Conservation (phyloP, 768 basidiomycete genomes). For the Mycena albidolilacea region DNA sequence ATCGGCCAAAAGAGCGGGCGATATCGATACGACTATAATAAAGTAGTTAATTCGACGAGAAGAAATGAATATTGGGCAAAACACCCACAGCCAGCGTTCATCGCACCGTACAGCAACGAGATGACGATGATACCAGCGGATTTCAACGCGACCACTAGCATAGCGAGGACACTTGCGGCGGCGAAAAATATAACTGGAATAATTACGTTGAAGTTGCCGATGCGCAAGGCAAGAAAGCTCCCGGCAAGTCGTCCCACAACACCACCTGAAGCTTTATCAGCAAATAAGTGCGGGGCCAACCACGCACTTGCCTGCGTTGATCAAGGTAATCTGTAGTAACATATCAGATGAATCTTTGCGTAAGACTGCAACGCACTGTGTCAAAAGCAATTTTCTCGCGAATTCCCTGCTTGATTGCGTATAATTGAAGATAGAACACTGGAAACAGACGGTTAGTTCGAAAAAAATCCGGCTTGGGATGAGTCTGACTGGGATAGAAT, state of each 20-base stretch:
- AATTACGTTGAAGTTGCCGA: slow-evolving; percentile 32
- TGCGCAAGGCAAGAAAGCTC: slow-evolving; percentile 18
- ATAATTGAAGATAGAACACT: slow-evolving; percentile 36
- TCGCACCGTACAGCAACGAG: slow-evolving; percentile 26
- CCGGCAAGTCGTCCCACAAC: slow-evolving; percentile 21
- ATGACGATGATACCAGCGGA: slow-evolving; percentile 17
- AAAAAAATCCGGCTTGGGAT: background rate
- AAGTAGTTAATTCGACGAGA: background rate
- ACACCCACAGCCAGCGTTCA: slow-evolving; percentile 32
- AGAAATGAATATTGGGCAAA: background rate
- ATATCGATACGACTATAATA: slow-evolving; percentile 30
- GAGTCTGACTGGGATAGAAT: slow-evolving; percentile 26
- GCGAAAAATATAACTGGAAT: slow-evolving; percentile 23
- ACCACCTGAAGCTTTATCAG: background rate
- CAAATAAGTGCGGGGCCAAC: background rate
- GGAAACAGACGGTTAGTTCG: background rate
- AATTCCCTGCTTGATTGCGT: slow-evolving; percentile 26
- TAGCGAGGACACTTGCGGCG: slow-evolving; percentile 18
- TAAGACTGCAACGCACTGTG: slow-evolving; percentile 13
- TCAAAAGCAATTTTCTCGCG: slow-evolving; percentile 27
- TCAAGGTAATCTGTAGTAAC: slow-evolving; percentile 12
- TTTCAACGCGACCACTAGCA: slow-evolving; percentile 10
- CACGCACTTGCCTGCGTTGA: slow-evolving; percentile 22
- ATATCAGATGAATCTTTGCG: background rate
- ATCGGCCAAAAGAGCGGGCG: slow-evolving; percentile 29